Percentiles rank a stretch among this genome's conserved stretches.
Evolutionary conservation across 768 basidiomycete species (phyloP).

Genomic region (Psilocybe sp.): DNA sequence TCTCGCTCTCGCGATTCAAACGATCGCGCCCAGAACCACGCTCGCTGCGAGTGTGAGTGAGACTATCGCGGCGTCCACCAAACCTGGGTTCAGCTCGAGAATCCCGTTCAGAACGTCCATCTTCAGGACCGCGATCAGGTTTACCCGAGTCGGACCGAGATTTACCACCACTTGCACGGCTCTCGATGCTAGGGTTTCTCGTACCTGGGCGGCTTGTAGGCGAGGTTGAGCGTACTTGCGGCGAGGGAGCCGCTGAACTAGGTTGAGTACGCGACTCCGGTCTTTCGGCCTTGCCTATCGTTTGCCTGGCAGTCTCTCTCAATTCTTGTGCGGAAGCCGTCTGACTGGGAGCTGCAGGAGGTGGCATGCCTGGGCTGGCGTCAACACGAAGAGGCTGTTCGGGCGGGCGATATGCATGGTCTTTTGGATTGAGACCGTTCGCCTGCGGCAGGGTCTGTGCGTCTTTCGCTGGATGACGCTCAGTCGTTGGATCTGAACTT

Average conservation of each 20-base stretch:
- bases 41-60: slow-evolving; percentile 52
- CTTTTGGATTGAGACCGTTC: slow-evolving; percentile 10
- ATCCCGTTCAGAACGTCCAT: slow-evolving; percentile 54
- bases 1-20: slow-evolving; percentile 32
- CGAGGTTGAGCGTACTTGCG: slow-evolving; percentile 62
- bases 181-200: slow-evolving; percentile 68
- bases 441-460: slow-evolving; percentile 7
- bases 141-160: slow-evolving; percentile 48
- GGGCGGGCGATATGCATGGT: slow-evolving; percentile 24
- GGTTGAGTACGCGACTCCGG: slow-evolving; percentile 43
- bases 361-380: slow-evolving; percentile 61
- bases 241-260: slow-evolving; percentile 54
- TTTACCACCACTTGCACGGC: slow-evolving; percentile 68
- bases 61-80: slow-evolving; percentile 42
- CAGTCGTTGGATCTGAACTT: slow-evolving; percentile 8
- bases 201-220: slow-evolving; percentile 67
- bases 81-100: slow-evolving; percentile 39
- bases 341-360: slow-evolving; percentile 75
- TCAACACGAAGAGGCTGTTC: slow-evolving; percentile 42
- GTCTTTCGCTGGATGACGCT: slow-evolving; percentile 8
- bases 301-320: slow-evolving; percentile 75
- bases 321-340: slow-evolving; percentile 77
- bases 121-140: slow-evolving; percentile 46
- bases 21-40: slow-evolving; percentile 41
- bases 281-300: slow-evolving; percentile 45